phyloP scores from a whole-genome alignment of 495 filamentous ascomycete genomes.

The Chaetomidium leptoderma region DNA sequence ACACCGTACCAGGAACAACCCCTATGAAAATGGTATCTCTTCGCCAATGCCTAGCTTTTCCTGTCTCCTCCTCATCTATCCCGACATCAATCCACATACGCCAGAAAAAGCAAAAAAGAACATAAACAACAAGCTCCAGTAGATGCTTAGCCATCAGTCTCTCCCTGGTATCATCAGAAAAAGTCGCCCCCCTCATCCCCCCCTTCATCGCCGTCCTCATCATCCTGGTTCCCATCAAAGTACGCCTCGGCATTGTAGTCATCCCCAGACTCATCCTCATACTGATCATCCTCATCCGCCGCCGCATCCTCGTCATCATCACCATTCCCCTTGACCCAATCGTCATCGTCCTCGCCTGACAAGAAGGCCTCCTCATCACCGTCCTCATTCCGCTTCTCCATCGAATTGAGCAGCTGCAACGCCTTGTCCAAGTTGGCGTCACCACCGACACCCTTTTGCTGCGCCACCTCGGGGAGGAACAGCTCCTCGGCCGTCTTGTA shows the following conservation, averaged over 20 bases:
- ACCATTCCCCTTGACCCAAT: slow-evolving; percentile 36
- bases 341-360: slow-evolving; percentile 42
- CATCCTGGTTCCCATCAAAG: slow-evolving; percentile 49
- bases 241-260: slow-evolving; percentile 55
- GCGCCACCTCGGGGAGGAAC: slow-evolving; percentile 19
- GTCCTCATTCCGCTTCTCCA: slow-evolving; percentile 39
- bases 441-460: slow-evolving; percentile 19
- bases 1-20: background rate
- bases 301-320: slow-evolving; percentile 37
- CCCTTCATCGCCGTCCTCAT: slow-evolving; percentile 47
- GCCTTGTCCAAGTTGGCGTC: slow-evolving; percentile 33
- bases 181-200: slow-evolving; percentile 39
- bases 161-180: slow-evolving; percentile 2
- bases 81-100: slow-evolving; percentile 10
- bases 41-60: background rate
- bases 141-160: slow-evolving; percentile 1
- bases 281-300: slow-evolving; percentile 43
- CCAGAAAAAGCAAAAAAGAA: slow-evolving; percentile 11
- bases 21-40: slow-evolving; percentile 25
- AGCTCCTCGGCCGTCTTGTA: slow-evolving; percentile 36
- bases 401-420: slow-evolving; percentile 31
- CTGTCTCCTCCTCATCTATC: background rate
- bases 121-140: no score
- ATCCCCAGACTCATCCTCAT: slow-evolving; percentile 47
- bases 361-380: slow-evolving; percentile 39